Base-by-base conservation (phyloP, 768 basidiomycete species). In the Rhodotorula graminis region DNA sequence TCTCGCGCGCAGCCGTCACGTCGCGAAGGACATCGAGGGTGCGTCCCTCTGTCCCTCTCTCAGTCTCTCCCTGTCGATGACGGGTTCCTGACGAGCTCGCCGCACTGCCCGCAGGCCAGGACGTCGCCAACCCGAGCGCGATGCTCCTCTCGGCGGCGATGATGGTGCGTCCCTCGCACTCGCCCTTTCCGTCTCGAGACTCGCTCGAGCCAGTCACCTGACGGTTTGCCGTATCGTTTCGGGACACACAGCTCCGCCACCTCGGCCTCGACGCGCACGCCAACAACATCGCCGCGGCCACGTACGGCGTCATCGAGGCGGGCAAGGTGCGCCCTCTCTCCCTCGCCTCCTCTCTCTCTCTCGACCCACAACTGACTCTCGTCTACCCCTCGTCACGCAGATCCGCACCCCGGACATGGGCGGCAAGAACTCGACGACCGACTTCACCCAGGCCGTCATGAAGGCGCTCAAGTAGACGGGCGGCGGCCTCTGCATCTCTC, bases 241-340 rank as follows among this genome's bases (percentile, higher is more conserved):
- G 31, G 53, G 16, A 57, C 37, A 10, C 37, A 21, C 59, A 40
- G 33, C 77, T 81, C 55, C 75, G 82, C 55, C 81, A 78, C 72
- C 80, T 78, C 58, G 83, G 58, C 61, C 89, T 98, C 67, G 93
- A 97, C 82, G 82, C 87, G 74, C 89, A 95, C 77, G 96, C 96
- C 60, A 96, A 98, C 95, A 59, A 93, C 92, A 95, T 99, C 79
- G 92, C 96, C 44, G 85, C 86, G 64, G 90, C 95, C 56, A 93
- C 92, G 18, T 95, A 97, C 82, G 88, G 90, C 76, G 92, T 97
- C 76, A 91, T 98, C 79, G 88, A 90, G 80, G 87, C 86, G 69
- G 90, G 89, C 76, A 89, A 91, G 81, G 87, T 95, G 80, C 87
- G 44, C 27, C 10, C 10, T 19, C 14, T 15, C 40, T 27, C 16